Conservation (phyloP, 2,329 filamentous ascomycete species). For the Aspergillus fumigatiaffinis region DNA sequence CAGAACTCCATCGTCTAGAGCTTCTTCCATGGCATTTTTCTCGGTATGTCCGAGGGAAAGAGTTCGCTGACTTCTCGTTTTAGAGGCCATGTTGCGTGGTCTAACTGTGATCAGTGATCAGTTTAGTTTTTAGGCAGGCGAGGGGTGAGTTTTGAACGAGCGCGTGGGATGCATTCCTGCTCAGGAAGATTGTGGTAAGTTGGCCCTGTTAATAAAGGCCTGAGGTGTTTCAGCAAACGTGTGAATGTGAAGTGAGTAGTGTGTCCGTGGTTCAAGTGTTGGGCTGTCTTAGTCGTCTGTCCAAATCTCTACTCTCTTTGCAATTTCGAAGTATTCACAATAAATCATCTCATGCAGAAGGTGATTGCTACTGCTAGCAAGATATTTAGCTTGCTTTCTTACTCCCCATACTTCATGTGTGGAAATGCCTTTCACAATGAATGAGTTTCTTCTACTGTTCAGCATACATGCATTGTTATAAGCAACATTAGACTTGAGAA, state of each 20-base stretch:
- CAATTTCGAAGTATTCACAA: neutral
- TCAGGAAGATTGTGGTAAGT: neutral
- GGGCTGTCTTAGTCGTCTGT: neutral
- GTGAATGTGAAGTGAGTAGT: neutral
- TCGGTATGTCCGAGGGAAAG: neutral
- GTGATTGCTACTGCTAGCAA: neutral
- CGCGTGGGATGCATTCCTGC: neutral
- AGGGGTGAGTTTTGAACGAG: neutral
- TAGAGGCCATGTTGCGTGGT: neutral
- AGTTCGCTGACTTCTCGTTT: neutral
- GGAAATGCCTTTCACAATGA: neutral
- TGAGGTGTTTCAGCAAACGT: neutral
- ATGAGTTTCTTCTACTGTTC: neutral
- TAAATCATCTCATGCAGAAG: neutral
- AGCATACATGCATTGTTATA: neutral
- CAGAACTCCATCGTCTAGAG: constrained; percentile 13
- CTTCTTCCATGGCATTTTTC: constrained; percentile 5
- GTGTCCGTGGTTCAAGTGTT: neutral
- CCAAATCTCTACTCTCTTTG: neutral
- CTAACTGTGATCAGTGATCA: neutral
- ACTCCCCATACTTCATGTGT: neutral
- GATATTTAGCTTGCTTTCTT: neutral
- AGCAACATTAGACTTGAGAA: neutral
- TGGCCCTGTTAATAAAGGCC: no score
- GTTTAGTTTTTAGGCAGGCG: neutral